Evolutionary conservation across 2,329 filamentous ascomycete species (phyloP).

Genomic region (Cordyceps militaris): DNA sequence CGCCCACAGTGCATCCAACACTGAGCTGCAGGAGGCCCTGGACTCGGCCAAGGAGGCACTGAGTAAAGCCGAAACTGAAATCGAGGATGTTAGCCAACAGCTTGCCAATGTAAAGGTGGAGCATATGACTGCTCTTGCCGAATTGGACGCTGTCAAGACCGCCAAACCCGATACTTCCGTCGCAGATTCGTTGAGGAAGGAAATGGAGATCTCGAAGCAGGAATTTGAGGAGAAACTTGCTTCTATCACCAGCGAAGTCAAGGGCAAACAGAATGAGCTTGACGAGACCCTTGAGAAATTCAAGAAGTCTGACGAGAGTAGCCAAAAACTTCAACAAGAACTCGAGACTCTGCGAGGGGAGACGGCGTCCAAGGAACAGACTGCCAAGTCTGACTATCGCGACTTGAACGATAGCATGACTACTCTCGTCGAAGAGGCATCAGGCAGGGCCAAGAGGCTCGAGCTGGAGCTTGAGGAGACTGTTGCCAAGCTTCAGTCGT

Average conservation of each 20-base stretch:
- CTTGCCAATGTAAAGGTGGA: slow-evolving; percentile 55
- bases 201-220: slow-evolving; percentile 43
- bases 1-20: slow-evolving; percentile 29
- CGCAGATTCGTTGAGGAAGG: slow-evolving; percentile 42
- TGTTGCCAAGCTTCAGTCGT: slow-evolving; percentile 38
- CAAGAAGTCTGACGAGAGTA: slow-evolving; percentile 31
- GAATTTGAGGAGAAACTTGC: slow-evolving; percentile 38
- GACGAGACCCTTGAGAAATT: slow-evolving; percentile 29
- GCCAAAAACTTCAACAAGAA: slow-evolving; percentile 44
- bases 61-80: slow-evolving; percentile 39
- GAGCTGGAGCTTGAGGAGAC: slow-evolving; percentile 43
- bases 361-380: slow-evolving; percentile 46
- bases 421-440: slow-evolving; percentile 51
- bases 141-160: slow-evolving; percentile 51
- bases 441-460: slow-evolving; percentile 44
- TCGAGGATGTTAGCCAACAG: slow-evolving; percentile 43
- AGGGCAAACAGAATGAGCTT: slow-evolving; percentile 30
- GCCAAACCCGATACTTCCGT: slow-evolving; percentile 50
- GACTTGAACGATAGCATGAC: slow-evolving; percentile 59
- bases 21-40: slow-evolving; percentile 30
- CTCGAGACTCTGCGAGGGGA: slow-evolving; percentile 46
- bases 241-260: slow-evolving; percentile 25
- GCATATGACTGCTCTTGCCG: slow-evolving; percentile 51
- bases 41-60: slow-evolving; percentile 35
- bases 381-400: slow-evolving; percentile 51